Conservation (phyloP, 2,329 filamentous ascomycete genomes). For the Neopestalotiopsis rosae region DNA sequence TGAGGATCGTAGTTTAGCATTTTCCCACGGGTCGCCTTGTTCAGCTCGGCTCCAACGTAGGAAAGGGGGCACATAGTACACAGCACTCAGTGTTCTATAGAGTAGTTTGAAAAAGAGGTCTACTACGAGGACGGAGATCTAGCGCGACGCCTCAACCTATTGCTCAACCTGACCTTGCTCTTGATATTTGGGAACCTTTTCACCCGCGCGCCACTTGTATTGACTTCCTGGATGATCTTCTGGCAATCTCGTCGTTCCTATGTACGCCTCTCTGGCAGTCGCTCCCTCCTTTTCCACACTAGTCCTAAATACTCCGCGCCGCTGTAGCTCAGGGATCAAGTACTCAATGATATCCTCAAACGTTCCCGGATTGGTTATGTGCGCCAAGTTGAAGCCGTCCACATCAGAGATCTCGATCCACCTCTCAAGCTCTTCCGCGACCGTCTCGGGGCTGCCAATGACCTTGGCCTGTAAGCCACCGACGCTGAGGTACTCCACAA, state of each 20-base stretch:
- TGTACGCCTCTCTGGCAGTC: conserved; percentile 28
- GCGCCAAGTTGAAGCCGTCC: conserved; percentile 32
- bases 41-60: too few relatives aligned
- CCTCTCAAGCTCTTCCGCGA: conserved; percentile 31
- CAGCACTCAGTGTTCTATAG: too few relatives aligned
- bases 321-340: conserved; percentile 30
- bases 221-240: conserved; percentile 58
- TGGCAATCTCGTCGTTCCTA: conserved; percentile 51
- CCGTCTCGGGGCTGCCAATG: conserved; percentile 29
- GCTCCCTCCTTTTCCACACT: conserved; percentile 24
- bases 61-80: too few relatives aligned
- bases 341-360: conserved; percentile 32
- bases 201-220: conserved; percentile 30
- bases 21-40: too few relatives aligned
- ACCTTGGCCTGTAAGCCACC: conserved; percentile 34
- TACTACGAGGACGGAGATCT: too few relatives aligned
- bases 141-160: not conserved
- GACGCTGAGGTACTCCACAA: conserved; percentile 45
- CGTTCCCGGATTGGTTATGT: conserved; percentile 29
- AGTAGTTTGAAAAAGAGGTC: too few relatives aligned
- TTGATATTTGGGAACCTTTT: conserved; percentile 24
- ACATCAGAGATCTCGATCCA: conserved; percentile 29
- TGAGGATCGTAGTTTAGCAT: too few relatives aligned
- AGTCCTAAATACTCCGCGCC: conserved; percentile 43
- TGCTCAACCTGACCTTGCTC: not conserved